Evolutionary conservation across 768 basidiomycete genomes (phyloP).

Genomic region (Tulasnella sp.): DNA sequence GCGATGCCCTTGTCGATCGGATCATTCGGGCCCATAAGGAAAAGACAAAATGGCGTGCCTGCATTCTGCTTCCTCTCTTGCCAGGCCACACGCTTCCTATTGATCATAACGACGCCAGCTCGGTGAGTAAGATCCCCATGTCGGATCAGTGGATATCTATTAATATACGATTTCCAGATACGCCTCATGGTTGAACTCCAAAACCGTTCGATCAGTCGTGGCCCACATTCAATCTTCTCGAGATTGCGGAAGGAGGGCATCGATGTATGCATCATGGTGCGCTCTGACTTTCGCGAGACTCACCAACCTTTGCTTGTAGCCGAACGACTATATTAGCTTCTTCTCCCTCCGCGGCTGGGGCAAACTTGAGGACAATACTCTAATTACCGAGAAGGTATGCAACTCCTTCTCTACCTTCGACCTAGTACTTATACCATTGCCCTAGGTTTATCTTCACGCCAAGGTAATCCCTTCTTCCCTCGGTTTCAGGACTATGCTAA

Average conservation of each 20-base stretch:
- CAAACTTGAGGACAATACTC: conserved; percentile 73
- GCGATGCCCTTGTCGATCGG: conserved; percentile 86
- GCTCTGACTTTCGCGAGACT: not conserved
- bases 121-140: conserved; percentile 50
- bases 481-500: not conserved
- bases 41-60: conserved; percentile 81
- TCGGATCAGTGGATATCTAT: not conserved
- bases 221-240: conserved; percentile 87
- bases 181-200: conserved; percentile 96
- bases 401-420: not conserved
- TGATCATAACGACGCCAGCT: conserved; percentile 88
- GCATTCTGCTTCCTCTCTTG: conserved; percentile 84
- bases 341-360: conserved; percentile 94
- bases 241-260: conserved; percentile 83
- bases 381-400: conserved; percentile 82
- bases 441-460: conserved; percentile 81
- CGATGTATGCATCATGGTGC: conserved; percentile 53
- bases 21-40: conserved; percentile 85
- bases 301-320: conserved; percentile 50
- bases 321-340: conserved; percentile 85
- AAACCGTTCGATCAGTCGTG: conserved; percentile 80
- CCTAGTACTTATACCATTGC: not conserved
- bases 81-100: conserved; percentile 93
- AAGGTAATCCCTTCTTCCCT: conserved; percentile 51
- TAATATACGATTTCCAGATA: not conserved